phyloP scores from a whole-genome alignment of 1,139 yeast genomes.

The Geotrichum candidum region DNA sequence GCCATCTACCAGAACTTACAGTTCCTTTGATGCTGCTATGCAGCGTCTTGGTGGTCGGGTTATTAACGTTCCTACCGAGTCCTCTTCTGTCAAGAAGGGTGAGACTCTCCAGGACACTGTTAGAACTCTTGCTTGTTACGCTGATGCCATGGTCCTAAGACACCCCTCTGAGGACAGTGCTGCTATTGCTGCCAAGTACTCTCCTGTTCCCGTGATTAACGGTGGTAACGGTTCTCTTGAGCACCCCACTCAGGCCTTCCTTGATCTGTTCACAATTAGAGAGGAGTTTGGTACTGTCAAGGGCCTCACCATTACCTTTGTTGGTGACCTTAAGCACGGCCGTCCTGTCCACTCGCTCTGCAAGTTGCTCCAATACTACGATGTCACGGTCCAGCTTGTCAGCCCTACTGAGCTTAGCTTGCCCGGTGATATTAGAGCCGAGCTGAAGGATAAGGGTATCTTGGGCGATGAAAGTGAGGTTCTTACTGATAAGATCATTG shows the following conservation, averaged over 20 bases:
- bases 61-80: conserved; percentile 72
- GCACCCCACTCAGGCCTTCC: conserved; percentile 97
- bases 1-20: conserved; percentile 94
- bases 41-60: conserved; percentile 99
- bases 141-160: conserved; percentile 95
- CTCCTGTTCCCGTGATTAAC: conserved; percentile 94
- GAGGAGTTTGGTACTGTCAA: conserved; percentile 98
- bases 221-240: conserved; percentile 98
- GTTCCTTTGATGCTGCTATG: conserved; percentile 99
- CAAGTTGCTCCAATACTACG: conserved; percentile 83
- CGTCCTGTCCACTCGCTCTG: conserved; percentile 98
- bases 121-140: conserved; percentile 88
- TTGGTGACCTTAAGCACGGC: conserved; percentile 98
- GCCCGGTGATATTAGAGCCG: conserved; percentile 65
- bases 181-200: conserved; percentile 89
- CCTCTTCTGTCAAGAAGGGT: conserved; percentile 95
- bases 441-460: conserved; percentile 62
- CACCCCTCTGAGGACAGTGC: conserved; percentile 93
- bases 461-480: conserved; percentile 65
- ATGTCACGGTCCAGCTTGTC: conserved; percentile 87
- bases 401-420: conserved; percentile 82
- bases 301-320: conserved; percentile 94
- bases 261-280: conserved; percentile 95
- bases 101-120: conserved; percentile 97
- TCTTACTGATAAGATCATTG: conserved; percentile 76